These are phyloP conservation scores for Fusarium temperatum DNA, from an alignment of 2,329 filamentous ascomycete genomes.

Conservation along the genomic window DNA sequence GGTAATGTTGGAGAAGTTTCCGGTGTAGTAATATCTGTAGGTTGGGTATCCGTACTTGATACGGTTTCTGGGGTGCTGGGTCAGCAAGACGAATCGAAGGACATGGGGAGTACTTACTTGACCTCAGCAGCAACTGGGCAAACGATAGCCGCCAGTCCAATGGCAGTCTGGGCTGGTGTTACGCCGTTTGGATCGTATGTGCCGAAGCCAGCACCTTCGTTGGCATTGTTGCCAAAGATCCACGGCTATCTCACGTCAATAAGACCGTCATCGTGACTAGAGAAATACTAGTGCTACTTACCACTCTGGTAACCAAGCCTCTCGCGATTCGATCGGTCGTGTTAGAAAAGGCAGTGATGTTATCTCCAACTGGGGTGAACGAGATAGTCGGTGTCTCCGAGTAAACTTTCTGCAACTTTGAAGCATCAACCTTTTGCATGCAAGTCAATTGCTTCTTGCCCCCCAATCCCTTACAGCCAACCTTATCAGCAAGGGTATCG, in stretches of 20 bases:
- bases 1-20: slow-evolving; percentile 13
- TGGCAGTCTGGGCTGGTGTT: neutral
- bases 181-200: neutral
- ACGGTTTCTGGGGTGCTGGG: rapidly evolving
- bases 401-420: neutral
- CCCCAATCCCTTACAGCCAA: neutral
- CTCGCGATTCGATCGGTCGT: neutral
- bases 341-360: neutral
- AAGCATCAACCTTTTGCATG: slow-evolving; percentile 9
- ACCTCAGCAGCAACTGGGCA: slow-evolving; percentile 15
- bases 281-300: neutral
- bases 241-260: neutral
- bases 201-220: slow-evolving; percentile 21
- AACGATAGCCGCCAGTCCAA: neutral
- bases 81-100: rapidly evolving
- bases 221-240: slow-evolving; percentile 20
- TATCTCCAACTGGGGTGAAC: neutral
- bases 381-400: slow-evolving; percentile 1
- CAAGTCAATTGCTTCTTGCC: neutral
- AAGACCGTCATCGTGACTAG: rapidly evolving
- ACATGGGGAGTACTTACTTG: neutral
- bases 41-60: slow-evolving; percentile 6
- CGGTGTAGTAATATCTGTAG: slow-evolving; percentile 12
- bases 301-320: slow-evolving; percentile 5
- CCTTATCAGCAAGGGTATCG: neutral